Percentiles rank a stretch among this genome's conserved stretches.
Evolutionary conservation across 139 green algal genomes (phyloP).

Genomic region (Prasinococcaceae sp.): DNA sequence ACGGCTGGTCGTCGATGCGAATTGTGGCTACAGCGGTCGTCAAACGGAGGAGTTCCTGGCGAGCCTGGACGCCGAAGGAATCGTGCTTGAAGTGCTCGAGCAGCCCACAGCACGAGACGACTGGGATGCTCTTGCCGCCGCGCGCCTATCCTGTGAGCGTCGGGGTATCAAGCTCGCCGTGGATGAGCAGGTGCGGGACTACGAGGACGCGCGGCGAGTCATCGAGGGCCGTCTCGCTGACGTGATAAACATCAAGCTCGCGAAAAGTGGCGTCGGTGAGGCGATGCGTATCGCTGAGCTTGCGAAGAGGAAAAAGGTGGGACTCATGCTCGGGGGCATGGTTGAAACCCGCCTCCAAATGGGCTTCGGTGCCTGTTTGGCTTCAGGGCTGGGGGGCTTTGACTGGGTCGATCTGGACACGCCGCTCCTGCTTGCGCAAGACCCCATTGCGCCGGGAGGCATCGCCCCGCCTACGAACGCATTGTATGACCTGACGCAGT

Average conservation of each 20-base stretch:
- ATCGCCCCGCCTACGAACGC: too few species aligned
- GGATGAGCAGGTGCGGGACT: conserved; percentile 6
- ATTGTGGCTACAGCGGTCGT: background rate
- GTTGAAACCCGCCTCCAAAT: conserved; percentile 22
- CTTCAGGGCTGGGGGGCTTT: conserved; percentile 14
- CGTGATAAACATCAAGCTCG: conserved; percentile 18
- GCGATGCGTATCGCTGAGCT: conserved; percentile 10
- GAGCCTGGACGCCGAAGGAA: too few species aligned
- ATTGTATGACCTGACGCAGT: too few species aligned
- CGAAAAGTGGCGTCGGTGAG: conserved; percentile 9
- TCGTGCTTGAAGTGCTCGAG: conserved; percentile 2
- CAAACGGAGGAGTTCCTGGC: too few species aligned
- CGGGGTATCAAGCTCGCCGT: background rate
- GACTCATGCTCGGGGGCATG: conserved; percentile 21
- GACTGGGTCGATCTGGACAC: conserved; percentile 18
- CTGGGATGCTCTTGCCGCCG: background rate
- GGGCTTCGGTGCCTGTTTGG: conserved; percentile 19
- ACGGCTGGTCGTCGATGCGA: background rate
- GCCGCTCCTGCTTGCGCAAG: conserved; percentile 11
- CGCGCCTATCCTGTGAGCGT: background rate
- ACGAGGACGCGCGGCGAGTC: conserved; percentile 3
- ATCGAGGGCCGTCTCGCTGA: background rate
- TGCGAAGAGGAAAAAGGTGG: background rate
- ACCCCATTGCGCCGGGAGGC: too few species aligned
- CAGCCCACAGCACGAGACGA: conserved; percentile 5